Conservation (phyloP, 2,329 filamentous ascomycete genomes). For the Fusarium concolor region DNA sequence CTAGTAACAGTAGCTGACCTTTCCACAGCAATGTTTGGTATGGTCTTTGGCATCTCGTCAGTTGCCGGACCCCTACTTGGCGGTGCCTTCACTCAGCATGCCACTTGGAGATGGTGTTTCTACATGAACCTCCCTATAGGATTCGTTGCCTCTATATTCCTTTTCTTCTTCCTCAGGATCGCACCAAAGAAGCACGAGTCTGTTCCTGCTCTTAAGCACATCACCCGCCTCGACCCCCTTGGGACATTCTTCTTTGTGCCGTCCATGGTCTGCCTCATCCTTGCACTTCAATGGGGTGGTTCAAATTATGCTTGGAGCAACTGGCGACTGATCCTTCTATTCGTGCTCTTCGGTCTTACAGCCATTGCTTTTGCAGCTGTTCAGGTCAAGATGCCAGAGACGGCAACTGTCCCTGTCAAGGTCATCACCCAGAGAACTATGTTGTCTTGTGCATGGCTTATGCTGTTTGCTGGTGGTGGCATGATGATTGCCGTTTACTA, state of each 20-base stretch:
- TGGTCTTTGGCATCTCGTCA: slow-evolving; percentile 66
- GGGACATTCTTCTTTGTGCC: slow-evolving; percentile 71
- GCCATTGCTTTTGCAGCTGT: slow-evolving; percentile 61
- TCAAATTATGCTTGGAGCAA: slow-evolving; percentile 63
- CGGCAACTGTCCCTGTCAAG: slow-evolving; percentile 66
- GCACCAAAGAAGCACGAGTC: slow-evolving; percentile 50
- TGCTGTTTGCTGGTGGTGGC: slow-evolving; percentile 60
- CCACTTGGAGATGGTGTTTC: slow-evolving; percentile 68
- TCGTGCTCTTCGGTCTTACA: slow-evolving; percentile 62
- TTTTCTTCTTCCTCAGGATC: slow-evolving; percentile 61
- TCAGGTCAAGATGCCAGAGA: slow-evolving; percentile 65
- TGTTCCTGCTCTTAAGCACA: slow-evolving; percentile 54
- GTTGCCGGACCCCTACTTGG: slow-evolving; percentile 66
- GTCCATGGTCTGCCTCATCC: slow-evolving; percentile 67
- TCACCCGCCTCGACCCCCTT: slow-evolving; percentile 67
- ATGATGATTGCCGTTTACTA: slow-evolving; percentile 69
- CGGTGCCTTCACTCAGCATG: slow-evolving; percentile 62
- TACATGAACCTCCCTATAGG: slow-evolving; percentile 70
- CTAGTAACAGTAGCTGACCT: slow-evolving; percentile 19
- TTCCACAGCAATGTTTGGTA: slow-evolving; percentile 60
- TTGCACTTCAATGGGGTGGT: slow-evolving; percentile 74
- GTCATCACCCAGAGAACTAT: slow-evolving; percentile 68
- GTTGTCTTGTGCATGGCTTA: slow-evolving; percentile 58
- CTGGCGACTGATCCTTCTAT: slow-evolving; percentile 65
- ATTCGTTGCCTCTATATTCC: slow-evolving; percentile 60